Conservation (phyloP, 2,329 filamentous ascomycete species). For the Aspergillus pseudoviridinutans region DNA sequence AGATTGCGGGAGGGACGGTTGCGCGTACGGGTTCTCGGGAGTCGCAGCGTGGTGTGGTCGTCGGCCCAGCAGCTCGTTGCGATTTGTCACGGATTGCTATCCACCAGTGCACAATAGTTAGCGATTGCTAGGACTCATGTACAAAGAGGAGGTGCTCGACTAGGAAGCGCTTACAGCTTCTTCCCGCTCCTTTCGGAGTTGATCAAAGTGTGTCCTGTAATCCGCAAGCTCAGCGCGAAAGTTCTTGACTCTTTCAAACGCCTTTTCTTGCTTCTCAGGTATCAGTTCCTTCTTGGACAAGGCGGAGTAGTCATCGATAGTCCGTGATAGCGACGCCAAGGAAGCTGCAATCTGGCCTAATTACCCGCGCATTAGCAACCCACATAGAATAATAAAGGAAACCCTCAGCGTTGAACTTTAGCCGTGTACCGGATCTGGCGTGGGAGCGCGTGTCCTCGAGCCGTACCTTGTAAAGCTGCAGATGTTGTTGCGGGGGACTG, state of each 20-base stretch:
- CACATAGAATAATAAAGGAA: neutral
- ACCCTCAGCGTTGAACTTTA: neutral
- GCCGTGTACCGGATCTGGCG: neutral
- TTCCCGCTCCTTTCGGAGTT: conserved; percentile 71
- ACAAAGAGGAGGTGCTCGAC: neutral
- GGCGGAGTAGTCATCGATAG: conserved; percentile 84
- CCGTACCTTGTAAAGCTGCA: conserved; percentile 56
- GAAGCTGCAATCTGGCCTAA: conserved; percentile 72
- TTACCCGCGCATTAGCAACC: conserved; percentile 29
- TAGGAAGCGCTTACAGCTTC: conserved; percentile 53
- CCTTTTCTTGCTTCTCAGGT: conserved; percentile 86
- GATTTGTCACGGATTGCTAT: conserved; percentile 61
- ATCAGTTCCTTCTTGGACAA: conserved; percentile 87
- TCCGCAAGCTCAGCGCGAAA: conserved; percentile 80
- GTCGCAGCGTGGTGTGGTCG: conserved; percentile 73
- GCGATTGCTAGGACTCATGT: neutral
- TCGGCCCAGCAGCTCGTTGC: conserved; percentile 78
- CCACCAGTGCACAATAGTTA: neutral
- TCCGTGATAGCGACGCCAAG: conserved; percentile 77
- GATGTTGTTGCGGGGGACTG: conserved; percentile 55
- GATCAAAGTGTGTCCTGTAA: conserved; percentile 73
- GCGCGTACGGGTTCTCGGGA: conserved; percentile 90
- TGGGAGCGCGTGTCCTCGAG: neutral
- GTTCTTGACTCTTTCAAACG: conserved; percentile 75
- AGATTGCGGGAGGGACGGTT: conserved; percentile 46